Evolutionary conservation across 441 rosid species (phyloP), one percentile per base, ranked within the genome.

Genomic region (Populus hybrid): DNA sequence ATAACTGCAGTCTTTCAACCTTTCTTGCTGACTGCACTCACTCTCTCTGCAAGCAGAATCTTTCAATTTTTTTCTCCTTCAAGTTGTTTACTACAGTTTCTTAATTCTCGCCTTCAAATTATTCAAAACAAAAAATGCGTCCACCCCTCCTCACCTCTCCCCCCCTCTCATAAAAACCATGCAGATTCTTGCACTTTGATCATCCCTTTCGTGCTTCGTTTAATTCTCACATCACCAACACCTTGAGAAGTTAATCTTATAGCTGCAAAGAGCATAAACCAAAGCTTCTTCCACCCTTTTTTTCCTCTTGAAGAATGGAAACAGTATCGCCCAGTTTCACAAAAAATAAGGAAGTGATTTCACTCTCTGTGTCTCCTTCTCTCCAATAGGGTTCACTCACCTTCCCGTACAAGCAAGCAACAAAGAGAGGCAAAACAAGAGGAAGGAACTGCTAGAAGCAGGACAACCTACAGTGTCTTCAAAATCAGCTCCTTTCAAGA

Each of bases 181-280:
- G 87, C 85, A 84, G 64, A 67, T 81, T 74, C 80, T 68, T 65
- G 71, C 70, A 36, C 72, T 12, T 26, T 59, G 67, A 69, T 64
- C 36, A 74, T 64, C 29, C 24, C 65, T 74, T 74, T 77, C 50
- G 69, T 20, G 33, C 36, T 61, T 38, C 65, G 12, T 63, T 63
- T 63, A 9, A 9, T 63, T 9, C 1, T 10, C 28, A 1, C 65
- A 63, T 14, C 56, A 40, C 4, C 64, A 63, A 3, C 65, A 63
- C 24, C 14, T 9, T 63, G 65, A 63, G 65, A 9, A 3, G 28
- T 63, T 21, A 21, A 63, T 63, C 65, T 56, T 56, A 1, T 20
- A 11, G 73, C 21, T 61, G 29, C 66, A 53, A 53, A 68, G 23
- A 74, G 64, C 50, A 67, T 77, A 40, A 53, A 4, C 42, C 29